Percentiles rank a stretch among this genome's conserved stretches.
Evolutionary conservation across 169 alveolate species (phyloP).

Genomic region (Hammondia hammondi): DNA sequence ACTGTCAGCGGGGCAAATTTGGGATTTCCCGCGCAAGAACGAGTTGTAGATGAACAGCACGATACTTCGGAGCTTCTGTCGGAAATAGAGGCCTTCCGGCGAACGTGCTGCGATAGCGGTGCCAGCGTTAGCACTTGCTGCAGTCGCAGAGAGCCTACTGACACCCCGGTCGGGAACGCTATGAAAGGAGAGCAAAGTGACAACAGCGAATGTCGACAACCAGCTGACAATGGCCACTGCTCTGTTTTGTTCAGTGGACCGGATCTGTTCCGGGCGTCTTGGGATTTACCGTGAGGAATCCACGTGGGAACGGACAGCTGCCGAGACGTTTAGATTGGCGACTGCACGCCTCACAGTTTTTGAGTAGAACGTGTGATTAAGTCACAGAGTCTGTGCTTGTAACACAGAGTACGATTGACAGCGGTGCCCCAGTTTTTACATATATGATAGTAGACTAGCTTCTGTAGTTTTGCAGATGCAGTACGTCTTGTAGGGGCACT

Average conservation of each 20-base stretch:
- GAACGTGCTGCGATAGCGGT: background rate
- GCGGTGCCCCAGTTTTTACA: no score
- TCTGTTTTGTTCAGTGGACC: background rate
- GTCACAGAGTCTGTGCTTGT: no score
- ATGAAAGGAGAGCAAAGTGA: background rate
- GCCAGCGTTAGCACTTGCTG: background rate
- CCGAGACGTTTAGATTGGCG: no score
- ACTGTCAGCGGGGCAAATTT: background rate
- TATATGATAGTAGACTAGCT: no score
- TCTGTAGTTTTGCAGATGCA: no score
- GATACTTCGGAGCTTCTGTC: background rate
- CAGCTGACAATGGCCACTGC: background rate
- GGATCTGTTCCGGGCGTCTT: background rate
- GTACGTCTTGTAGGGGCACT: no score
- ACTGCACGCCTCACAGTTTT: no score
- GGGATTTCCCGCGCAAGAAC: background rate
- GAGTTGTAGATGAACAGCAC: background rate
- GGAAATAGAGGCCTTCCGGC: background rate
- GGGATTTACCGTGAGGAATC: background rate
- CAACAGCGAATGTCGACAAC: background rate
- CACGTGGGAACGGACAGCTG: no score
- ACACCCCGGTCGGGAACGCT: background rate
- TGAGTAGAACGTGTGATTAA: no score
- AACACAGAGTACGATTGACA: no score
- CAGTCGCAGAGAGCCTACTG: background rate